A percentile compares a stretch with the other conserved stretches of the same genome.
Evolutionary conservation across 768 basidiomycete species (phyloP).

Genomic region (Leccinum arenicola): DNA sequence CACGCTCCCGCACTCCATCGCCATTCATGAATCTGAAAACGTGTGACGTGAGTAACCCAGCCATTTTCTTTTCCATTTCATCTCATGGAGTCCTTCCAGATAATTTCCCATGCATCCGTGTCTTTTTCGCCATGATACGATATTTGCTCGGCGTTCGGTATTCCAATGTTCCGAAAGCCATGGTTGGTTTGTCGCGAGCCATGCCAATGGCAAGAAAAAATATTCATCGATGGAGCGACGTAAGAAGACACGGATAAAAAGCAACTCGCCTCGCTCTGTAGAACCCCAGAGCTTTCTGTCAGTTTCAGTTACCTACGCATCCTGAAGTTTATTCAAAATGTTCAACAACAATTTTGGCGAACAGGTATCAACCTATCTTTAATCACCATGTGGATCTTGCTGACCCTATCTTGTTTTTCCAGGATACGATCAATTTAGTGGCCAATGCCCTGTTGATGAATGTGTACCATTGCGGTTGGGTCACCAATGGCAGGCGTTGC

Average conservation of each 20-base stretch:
- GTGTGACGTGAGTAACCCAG: not conserved
- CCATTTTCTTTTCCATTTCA: slow-evolving; percentile 4
- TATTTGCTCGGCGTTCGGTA: not conserved
- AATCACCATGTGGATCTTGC: not conserved
- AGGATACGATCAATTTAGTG: slow-evolving; percentile 14
- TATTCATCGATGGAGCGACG: not conserved
- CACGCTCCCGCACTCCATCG: not conserved
- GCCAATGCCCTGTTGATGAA: not conserved
- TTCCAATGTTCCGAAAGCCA: slow-evolving; percentile 3
- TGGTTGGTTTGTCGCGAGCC: slow-evolving; percentile 16
- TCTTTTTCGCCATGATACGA: not conserved
- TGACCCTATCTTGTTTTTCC: not conserved
- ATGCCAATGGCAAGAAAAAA: slow-evolving; percentile 13
- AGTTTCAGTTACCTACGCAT: not conserved
- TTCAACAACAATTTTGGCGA: slow-evolving; percentile 14
- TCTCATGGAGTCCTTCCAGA: not conserved
- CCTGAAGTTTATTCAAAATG: not conserved
- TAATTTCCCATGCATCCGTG: not conserved
- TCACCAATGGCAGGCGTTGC: slow-evolving; percentile 8
- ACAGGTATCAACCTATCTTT: slow-evolving; percentile 5
- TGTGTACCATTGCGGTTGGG: slow-evolving; percentile 12
- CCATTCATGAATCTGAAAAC: not conserved
- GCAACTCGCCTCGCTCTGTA: not conserved
- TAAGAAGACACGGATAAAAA: slow-evolving; percentile 9
- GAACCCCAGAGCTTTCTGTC: not conserved